Evolutionary conservation across 805 yeast genomes (phyloP).

Genomic region (Cyberlindnera maritima): DNA sequence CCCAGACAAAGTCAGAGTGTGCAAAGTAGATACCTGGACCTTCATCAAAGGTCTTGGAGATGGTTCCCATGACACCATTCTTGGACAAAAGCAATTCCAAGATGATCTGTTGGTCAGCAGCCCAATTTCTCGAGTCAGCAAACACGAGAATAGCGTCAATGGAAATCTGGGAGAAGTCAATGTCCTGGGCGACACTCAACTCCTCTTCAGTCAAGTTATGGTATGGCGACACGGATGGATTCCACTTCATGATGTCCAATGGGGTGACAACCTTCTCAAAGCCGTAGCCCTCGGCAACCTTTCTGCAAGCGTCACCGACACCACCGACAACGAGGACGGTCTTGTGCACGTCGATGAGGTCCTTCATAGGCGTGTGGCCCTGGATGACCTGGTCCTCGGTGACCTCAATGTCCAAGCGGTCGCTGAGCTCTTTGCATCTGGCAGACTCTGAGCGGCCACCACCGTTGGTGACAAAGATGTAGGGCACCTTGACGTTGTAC

Average conservation of each 20-base stretch:
- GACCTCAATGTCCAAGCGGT: constrained; percentile 56
- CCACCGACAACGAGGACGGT: constrained; percentile 89
- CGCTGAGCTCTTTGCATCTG: constrained; percentile 68
- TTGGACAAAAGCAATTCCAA: constrained; percentile 75
- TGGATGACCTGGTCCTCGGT: constrained; percentile 81
- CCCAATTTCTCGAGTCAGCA: constrained; percentile 93
- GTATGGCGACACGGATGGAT: constrained; percentile 83
- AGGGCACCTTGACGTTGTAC: constrained; percentile 76
- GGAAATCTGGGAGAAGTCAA: constrained; percentile 62
- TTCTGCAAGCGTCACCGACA: constrained; percentile 77
- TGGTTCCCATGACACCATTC: constrained; percentile 83
- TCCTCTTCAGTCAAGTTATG: constrained; percentile 77
- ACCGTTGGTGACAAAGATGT: constrained; percentile 86
- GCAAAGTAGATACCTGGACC: constrained; percentile 86
- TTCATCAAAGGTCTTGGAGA: constrained; percentile 63
- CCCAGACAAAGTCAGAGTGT: constrained; percentile 92
- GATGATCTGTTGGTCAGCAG: constrained; percentile 88
- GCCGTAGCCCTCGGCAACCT: constrained; percentile 82
- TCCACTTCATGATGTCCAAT: constrained; percentile 79
- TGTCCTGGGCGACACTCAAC: constrained; percentile 44
- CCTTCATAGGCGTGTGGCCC: constrained; percentile 93
- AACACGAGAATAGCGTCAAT: constrained; percentile 85
- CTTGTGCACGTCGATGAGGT: constrained; percentile 61
- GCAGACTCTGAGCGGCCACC: constrained; percentile 82
- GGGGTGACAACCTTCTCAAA: constrained; percentile 82